Base-by-base conservation (phyloP, 306 rosid genomes). In the Delonix regia region DNA sequence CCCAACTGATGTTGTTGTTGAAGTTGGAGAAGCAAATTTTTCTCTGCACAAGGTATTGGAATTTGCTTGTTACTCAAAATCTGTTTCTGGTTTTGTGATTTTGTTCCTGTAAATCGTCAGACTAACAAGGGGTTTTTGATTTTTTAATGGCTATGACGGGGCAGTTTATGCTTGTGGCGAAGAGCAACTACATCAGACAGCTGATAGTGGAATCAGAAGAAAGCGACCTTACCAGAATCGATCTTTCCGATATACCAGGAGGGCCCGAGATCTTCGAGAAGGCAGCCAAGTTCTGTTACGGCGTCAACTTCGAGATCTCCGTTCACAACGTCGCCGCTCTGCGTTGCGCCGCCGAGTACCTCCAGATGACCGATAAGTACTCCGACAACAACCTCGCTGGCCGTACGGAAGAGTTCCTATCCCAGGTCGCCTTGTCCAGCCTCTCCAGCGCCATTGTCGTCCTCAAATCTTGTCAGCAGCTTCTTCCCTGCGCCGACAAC, bases 261-360 rank as follows among this genome's bases (percentile, higher is more conserved):
- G 98, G 99, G 2, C 86, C 90, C 0, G 97, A 93, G 77, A 86
- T 85, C 70, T 95, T 92, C 56, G 98, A 95, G 86, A 88, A 91
- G 76, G 97, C 96, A 0, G 99, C 97, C 5, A 95, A 88, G 45
- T 95, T 95, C 90, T 95, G 98, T 28, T 95, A 95, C 61, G 92
- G 96, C 12, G 93, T 95, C 28, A 95, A 95, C 89, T 92, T 95
- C 28, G 98, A 95, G 80, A 95, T 95, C 52, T 91, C 94, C 0
- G 84, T 93, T 5, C 84, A 89, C 81, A 94, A 90, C 84, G 92
- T 90, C 0, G 95, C 94, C 0, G 86, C 96, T 4, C 87, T 95
- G 10, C 92, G 89, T 30, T 93, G 98, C 72, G 97, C 98, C 12
- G 91, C 98, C 14, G 90, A 86, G 79, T 92, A 78, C 72, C 95